A percentile compares a stretch with the other conserved stretches of the same genome.
Conservation (phyloP, 768 basidiomycete genomes). For the Rhodotorula toruloides region DNA sequence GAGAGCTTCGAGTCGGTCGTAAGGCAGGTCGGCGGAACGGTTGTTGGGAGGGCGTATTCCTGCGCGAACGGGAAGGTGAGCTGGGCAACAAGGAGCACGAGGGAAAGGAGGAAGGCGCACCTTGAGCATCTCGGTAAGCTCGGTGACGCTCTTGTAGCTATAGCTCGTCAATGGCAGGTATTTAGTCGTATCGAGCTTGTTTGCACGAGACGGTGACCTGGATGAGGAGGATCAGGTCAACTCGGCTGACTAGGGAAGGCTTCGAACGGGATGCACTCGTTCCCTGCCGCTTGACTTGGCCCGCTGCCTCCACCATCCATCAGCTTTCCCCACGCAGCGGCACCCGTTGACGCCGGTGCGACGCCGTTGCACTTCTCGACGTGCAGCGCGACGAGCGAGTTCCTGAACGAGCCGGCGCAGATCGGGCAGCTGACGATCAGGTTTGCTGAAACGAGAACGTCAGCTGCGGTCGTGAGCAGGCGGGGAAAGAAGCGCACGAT, state of each 20-base stretch:
- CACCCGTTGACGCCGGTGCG: not conserved
- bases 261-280: not conserved
- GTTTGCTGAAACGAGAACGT: not conserved
- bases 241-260: not conserved
- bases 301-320: not conserved
- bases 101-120: not conserved
- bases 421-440: conserved; percentile 6
- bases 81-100: not conserved
- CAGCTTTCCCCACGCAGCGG: conserved; percentile 6
- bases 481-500: conserved; percentile 14
- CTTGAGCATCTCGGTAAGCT: conserved; percentile 15
- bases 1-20: not conserved
- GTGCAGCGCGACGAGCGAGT: not conserved
- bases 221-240: not conserved
- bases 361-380: conserved; percentile 8
- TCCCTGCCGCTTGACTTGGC: not conserved
- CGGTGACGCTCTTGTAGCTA: not conserved
- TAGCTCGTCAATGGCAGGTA: conserved; percentile 13
- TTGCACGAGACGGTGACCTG: not conserved
- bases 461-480: not conserved
- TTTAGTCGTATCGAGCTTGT: conserved; percentile 3
- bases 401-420: conserved; percentile 6
- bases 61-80: not conserved
- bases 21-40: not conserved
- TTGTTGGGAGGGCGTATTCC: conserved; percentile 3